Evolutionary conservation across 202 grass and related monocot genomes (phyloP), one percentile per base, ranked within the genome.

Genomic region (Schoenoplectus tabernaemontani): DNA sequence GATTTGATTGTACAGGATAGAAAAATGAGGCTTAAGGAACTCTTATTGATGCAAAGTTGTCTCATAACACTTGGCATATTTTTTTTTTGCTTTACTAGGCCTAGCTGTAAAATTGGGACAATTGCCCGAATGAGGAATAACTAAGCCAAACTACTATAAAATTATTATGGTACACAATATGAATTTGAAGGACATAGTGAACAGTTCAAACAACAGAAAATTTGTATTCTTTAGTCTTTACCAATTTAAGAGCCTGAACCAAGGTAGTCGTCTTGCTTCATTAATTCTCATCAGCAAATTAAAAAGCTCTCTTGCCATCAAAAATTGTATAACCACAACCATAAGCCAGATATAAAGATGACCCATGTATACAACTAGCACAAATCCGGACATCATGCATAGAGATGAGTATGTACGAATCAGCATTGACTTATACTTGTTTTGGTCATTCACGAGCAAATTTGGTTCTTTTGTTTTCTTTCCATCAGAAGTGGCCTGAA

Each of bases 271-370:
- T 89, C 86, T 99, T 9, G 91, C 92, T 96, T 99, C 96, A 80
- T 91, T 93, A 20, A 87, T 89, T 88, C 59, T 91, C 88, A 81
- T 89, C 57, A 99, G 90, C 69, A 99, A 80, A 88, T 99, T 96
- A 85, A 99, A 95, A 73, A 99, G 92, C 56, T 96, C 96, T 22
- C 47, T 90, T 76, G 92, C 92, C 96, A 99, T 99, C 59, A 91
- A 93, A 87, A 96, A 93, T 91, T 99, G 96, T 83, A 92, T 99
- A 24, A 91, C 90, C 63, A 95, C 96, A 43, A 99, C 89, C 96
- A 99, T 91, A 42, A 92, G 88, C 88, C 92, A 99, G 65, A 99
- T 89, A 87, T 99, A 99, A 46, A 99, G 87, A 90, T 99, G 96
- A 1, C 96, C 96, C 90, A 93, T 89, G 56, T 96, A 99, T 82